Conservation (phyloP, 352 stramenopile species). For the Globisporangium takayamanum region DNA sequence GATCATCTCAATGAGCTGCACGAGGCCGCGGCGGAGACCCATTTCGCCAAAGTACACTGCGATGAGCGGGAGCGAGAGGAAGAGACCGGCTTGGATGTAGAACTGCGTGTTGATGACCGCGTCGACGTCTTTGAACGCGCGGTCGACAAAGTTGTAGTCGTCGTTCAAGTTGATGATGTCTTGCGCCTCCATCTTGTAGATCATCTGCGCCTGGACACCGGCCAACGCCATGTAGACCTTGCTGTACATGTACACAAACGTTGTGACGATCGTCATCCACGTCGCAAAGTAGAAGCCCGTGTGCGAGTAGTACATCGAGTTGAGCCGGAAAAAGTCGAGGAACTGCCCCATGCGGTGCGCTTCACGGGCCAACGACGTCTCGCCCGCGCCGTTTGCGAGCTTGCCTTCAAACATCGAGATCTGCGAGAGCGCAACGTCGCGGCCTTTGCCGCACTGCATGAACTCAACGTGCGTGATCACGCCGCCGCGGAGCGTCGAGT, state of each 20-base stretch:
- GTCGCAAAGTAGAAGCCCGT: slow-evolving; percentile 84
- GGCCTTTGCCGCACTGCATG: slow-evolving; percentile 84
- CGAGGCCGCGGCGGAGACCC: slow-evolving; percentile 56
- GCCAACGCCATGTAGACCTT: slow-evolving; percentile 78
- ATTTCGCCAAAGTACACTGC: slow-evolving; percentile 78
- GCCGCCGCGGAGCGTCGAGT: slow-evolving; percentile 64
- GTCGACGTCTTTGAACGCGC: slow-evolving; percentile 54
- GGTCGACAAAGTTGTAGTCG: slow-evolving; percentile 43
- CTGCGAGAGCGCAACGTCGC: slow-evolving; percentile 78
- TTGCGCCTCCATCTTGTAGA: slow-evolving; percentile 71
- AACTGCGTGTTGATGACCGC: slow-evolving; percentile 80
- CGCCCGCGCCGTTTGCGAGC: slow-evolving; percentile 72
- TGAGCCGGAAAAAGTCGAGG: slow-evolving; percentile 82
- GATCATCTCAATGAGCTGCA: slow-evolving; percentile 72
- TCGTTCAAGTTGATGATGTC: slow-evolving; percentile 64
- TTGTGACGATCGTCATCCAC: slow-evolving; percentile 86
- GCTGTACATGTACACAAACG: slow-evolving; percentile 83
- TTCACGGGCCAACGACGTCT: slow-evolving; percentile 72
- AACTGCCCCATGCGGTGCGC: slow-evolving; percentile 83
- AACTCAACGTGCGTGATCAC: slow-evolving; percentile 81
- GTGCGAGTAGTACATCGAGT: slow-evolving; percentile 87
- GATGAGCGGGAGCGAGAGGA: slow-evolving; percentile 74
- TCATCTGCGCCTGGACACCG: slow-evolving; percentile 61
- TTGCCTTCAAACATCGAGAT: slow-evolving; percentile 88
- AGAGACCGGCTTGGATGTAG: slow-evolving; percentile 77